Conservation (phyloP, 768 basidiomycete species). For the Lyophyllum atratum region DNA sequence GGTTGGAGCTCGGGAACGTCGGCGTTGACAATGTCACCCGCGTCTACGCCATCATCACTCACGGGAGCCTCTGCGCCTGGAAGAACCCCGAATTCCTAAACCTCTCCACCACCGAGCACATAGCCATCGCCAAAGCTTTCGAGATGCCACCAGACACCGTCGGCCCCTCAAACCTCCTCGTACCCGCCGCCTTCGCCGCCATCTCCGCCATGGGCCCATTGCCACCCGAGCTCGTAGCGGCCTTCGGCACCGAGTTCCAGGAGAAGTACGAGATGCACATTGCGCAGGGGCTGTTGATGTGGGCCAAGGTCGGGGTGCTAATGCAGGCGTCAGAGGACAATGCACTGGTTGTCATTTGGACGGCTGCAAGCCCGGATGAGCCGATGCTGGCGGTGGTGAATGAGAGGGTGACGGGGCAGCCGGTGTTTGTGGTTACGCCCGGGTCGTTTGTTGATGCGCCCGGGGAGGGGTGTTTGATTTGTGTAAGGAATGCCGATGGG, state of each 20-base stretch:
- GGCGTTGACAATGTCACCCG: not conserved
- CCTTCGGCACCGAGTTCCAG: not conserved
- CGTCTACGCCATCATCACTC: not conserved
- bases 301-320: not conserved
- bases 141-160: not conserved
- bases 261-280: not conserved
- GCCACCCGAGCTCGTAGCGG: not conserved
- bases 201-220: not conserved
- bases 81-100: not conserved
- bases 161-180: not conserved
- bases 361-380: not conserved
- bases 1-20: not conserved
- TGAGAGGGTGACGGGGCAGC: not conserved
- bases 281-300: not conserved
- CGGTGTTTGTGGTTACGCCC: not conserved
- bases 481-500: not conserved
- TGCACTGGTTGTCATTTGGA: not conserved
- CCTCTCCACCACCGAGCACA: not conserved
- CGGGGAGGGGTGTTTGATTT: not conserved
- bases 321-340: not conserved
- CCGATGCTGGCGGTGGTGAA: not conserved
- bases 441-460: not conserved
- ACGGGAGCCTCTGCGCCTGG: not conserved
- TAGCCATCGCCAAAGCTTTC: not conserved
- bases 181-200: not conserved